Evolutionary conservation across 768 basidiomycete genomes (phyloP), one percentile per base, ranked within the genome.

Genomic region (Trametes meyenii): DNA sequence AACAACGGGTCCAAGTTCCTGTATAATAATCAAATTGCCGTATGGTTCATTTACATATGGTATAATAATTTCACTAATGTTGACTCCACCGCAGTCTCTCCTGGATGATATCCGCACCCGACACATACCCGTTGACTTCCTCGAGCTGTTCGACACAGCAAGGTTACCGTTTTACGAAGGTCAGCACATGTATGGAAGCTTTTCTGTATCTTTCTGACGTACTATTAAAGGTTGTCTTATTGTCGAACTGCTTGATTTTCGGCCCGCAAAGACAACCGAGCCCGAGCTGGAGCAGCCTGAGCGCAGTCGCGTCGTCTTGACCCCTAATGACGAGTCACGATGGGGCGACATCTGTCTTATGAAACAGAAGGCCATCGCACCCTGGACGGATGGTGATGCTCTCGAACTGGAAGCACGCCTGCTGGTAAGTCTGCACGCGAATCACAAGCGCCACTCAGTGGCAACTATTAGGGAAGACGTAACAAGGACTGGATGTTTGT

Each of bases 81-180:
- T 48, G 53, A 64, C 46, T 50, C 50, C 46, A n/a, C 45, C 21
- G 13, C 68, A 94, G 92, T 86, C 88, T 46, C 74, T 94, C 7
- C 78, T 94, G 42, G 92, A 94, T 68, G 92, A 94, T 70, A 86
- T 94, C 55, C 84, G 90, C 49, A 87, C 87, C 8, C 85, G 90
- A 66, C 81, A 91, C 49, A 93, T 94, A 79, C 92, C 92, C 13
- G 85, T 89, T 33, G 92, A 94, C 75, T 92, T 91, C 71, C 78
- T 93, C 13, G 89, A 92, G 62, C 74, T 92, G 29, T 92, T 94
- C 66, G 89, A 94, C 63, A 75, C 81, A 21, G 84, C 85, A 3
- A 80, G 79, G 58, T 81, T 92, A 3, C 89, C 90, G 21, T 94
- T 92, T 73, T 94, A 93, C 72, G 89, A 94, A 71, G 92, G 92